Evolutionary conservation across 176 grass and related monocot species (phyloP), one percentile per base, ranked within the genome.

Genomic region (Carex myosuroides): DNA sequence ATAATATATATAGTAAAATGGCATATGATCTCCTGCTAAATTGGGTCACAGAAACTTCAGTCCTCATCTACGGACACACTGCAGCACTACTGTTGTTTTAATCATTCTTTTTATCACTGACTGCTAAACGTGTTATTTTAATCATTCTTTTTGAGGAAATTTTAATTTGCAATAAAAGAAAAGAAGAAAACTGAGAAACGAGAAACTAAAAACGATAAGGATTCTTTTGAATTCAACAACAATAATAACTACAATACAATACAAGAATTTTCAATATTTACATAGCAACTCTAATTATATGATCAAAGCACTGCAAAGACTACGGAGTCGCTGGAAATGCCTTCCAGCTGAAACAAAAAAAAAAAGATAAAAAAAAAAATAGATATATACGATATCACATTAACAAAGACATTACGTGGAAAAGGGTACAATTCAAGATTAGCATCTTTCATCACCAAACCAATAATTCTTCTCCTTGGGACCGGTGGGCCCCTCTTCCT

Each of bases 381-480:
- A 12, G 46, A 50, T 50, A 50, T 50, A 11, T 50, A 2, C 2
- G 2, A 14, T 65, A 13, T 65, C 18, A 73, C 39, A 73, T 41
- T 22, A 22, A 73, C 8, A 12, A 21, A n/a, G 37, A 46, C 39
- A 73, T 53, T 21, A 50, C 3, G 21, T 82, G 54, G 58, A 60
- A 82, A 66, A 66, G 10, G 16, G 20, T 56, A 41, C n/a, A 74
- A 44, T 20, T 53, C 13, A 80, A 84, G 13, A n/a, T 84, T 91
- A 98, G 52, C 91, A 91, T 81, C 89, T 91, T 80, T 97, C 94
- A 17, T 98, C 92, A 26, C 95, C 92, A 44, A 90, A 86, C 92
- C 95, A 98, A 78, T 91, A 91, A 73, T 97, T 91, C 73, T 97
- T 97, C 84, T 97, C 94, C 81, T 93, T 97, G 0, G 95, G 95